These are phyloP conservation scores for Nicotiana attenuata DNA, from an alignment of 257 asterid species.

Conservation along the genomic window DNA sequence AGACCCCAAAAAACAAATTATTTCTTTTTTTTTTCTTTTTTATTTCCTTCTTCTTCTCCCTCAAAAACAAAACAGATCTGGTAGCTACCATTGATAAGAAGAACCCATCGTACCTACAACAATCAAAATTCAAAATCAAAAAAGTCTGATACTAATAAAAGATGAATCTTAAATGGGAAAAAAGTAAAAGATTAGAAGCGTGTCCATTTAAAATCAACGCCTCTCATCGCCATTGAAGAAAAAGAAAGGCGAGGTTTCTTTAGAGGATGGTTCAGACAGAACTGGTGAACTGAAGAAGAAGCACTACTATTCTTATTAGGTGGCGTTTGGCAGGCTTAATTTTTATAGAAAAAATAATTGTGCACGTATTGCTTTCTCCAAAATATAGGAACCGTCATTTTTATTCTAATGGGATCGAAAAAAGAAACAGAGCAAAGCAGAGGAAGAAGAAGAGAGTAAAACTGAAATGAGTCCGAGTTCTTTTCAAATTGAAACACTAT, in stretches of 20 bases:
- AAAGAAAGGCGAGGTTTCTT: background rate
- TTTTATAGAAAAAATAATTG: too few relatives aligned
- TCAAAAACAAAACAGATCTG: constrained; percentile 14
- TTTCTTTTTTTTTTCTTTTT: too few relatives aligned
- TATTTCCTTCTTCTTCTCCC: too few relatives aligned
- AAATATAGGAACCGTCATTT: too few relatives aligned
- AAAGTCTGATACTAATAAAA: constrained; percentile 11
- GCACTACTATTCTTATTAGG: background rate
- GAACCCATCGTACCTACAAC: constrained; percentile 97
- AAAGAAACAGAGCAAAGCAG: too few relatives aligned
- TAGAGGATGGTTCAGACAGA: background rate
- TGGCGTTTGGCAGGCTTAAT: background rate
- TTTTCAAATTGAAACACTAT: too few relatives aligned
- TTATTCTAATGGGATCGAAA: too few relatives aligned
- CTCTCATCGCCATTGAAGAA: constrained; percentile 65
- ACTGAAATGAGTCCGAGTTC: too few relatives aligned
- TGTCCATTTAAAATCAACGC: constrained; percentile 88
- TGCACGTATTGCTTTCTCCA: too few relatives aligned
- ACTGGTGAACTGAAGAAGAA: background rate
- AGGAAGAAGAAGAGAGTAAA: too few relatives aligned
- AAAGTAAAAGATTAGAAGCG: constrained; percentile 6
- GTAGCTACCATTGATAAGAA: constrained; percentile 96
- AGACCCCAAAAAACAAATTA: too few relatives aligned
- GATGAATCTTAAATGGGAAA: background rate
- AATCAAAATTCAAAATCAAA: background rate